Base-by-base conservation (phyloP, 208 protist genomes). In the Crithidia expoeki region DNA sequence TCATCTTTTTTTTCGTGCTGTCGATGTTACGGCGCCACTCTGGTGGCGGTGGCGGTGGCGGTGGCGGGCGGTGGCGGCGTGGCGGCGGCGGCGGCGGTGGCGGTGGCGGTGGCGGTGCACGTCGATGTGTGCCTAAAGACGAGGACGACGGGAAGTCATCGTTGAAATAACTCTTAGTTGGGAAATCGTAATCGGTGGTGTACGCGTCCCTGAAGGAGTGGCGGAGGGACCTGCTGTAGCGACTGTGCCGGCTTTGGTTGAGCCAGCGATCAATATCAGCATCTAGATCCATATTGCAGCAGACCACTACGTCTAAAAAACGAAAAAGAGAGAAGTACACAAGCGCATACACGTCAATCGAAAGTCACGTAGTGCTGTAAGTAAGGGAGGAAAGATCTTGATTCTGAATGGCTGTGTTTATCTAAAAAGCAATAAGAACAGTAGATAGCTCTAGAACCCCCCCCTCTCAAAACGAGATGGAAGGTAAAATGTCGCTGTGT, bases 201-300 rank as follows among this genome's bases (percentile, higher is more conserved):
- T 69, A 59, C 16, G 71, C 46, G n/a, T 69, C 71, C 10, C 50
- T 70, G 33, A 27, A 53, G 46, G 42, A 28, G 23, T 51, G 63
- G 2, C 50, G 47, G 52, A 57, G 57, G 38, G 10, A 50, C 2
- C 61, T 38, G 38, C 30, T 40, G 28, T 68, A 68, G 57, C 61
- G 58, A 47, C 42, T 47, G 10, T 69, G 62, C 17, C 51, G 38
- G 23, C 51, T 51, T 4, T 58, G 36, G 34, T 57, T 56, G 28
- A 44, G 61, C 60, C 57, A 74, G 33, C 68, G 55, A 36, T 74
- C 55, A 11, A 74, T 53, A 42, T 80, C 60, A 11, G 53, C 61
- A 21, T 78, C 65, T 23, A 72, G 42, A 23, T 72, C 57, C 72
- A 71, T n/a, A n/a, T 69, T 28, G 17, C 14, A 11, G 27, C 6